These are phyloP conservation scores for Parathielavia appendiculata DNA, from an alignment of 495 filamentous ascomycete genomes.

Conservation along the genomic window DNA sequence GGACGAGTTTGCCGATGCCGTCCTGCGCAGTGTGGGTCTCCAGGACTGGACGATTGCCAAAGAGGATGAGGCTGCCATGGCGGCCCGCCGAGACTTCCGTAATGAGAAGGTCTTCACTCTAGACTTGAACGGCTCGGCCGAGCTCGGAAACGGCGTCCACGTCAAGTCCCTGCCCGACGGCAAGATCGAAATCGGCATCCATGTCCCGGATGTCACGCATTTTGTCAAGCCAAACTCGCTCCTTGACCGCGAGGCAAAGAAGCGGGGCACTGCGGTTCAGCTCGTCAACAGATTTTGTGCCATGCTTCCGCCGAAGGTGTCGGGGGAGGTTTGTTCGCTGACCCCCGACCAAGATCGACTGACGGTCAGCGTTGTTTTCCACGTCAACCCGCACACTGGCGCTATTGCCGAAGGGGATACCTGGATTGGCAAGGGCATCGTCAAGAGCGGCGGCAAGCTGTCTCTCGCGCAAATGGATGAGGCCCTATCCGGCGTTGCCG, in stretches of 20 bases:
- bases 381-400: constrained; percentile 71
- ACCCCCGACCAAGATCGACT: constrained; percentile 81
- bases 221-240: constrained; percentile 96
- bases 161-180: constrained; percentile 76
- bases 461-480: constrained; percentile 80
- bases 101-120: constrained; percentile 87
- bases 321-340: constrained; percentile 81
- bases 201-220: constrained; percentile 92
- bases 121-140: constrained; percentile 73
- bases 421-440: constrained; percentile 91
- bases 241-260: constrained; percentile 95
- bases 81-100: constrained; percentile 84
- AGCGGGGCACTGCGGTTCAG: constrained; percentile 93
- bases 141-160: constrained; percentile 88
- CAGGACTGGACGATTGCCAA: constrained; percentile 83
- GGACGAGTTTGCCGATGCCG: constrained; percentile 95
- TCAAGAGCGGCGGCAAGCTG: constrained; percentile 83
- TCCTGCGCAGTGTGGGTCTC: constrained; percentile 83
- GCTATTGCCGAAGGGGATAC: constrained; percentile 72
- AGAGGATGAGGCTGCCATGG: constrained; percentile 71
- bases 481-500: constrained; percentile 57
- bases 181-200: constrained; percentile 88
- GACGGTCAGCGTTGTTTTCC: constrained; percentile 88
- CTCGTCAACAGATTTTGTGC: constrained; percentile 87
- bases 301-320: constrained; percentile 79